Evolutionary conservation across 1,284 basidiomycete species (phyloP), one percentile per base, ranked within the genome.

Genomic region (Schizopora paradoxa): DNA sequence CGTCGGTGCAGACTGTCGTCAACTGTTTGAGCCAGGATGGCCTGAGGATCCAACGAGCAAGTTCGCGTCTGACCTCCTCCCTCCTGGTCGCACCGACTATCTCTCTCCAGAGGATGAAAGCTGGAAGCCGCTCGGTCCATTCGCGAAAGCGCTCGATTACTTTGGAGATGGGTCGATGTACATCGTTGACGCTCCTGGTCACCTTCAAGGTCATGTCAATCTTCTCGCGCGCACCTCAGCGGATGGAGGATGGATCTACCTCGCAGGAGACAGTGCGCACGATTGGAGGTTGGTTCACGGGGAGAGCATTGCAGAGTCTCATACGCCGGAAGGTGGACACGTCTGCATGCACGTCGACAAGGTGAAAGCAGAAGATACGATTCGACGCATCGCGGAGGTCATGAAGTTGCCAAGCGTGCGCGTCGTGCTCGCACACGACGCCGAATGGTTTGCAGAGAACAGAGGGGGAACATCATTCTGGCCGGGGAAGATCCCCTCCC

Each of bases 101-200:
- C 56, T 73, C 58, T 1, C 55, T 53, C 6, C 55, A 54, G 11
- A 63, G 64, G 62, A 59, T 56, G 41, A 61, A 61, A 13, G 18
- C 2, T 50, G 48, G 48, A 42, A 25, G 21, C 53, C 55, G 10
- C 49, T 80, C 27, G 77, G 75, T 0, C 71, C 74, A 3, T 81
- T 79, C 58, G 68, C 70, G 5, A 66, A 61, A 34, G 70, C 72
- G 5, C 54, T 72, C 22, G 77, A 82, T 60, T 71, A 69, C 51
- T 78, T 71, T 54, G 69, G 68, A 11, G 79, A 82, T 51, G 79
- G 78, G 2, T 74, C 71, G 50, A 48, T 78, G 32, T 77, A 77
- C 55, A 61, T 82, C 46, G 63, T 81, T 45, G 72, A 80, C 51
- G 67, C 77, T 5, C 70, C 74, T 11, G 77, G 77, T 0, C 76